Conservation (phyloP, 2,329 filamentous ascomycete genomes). For the Fusarium sp. region DNA sequence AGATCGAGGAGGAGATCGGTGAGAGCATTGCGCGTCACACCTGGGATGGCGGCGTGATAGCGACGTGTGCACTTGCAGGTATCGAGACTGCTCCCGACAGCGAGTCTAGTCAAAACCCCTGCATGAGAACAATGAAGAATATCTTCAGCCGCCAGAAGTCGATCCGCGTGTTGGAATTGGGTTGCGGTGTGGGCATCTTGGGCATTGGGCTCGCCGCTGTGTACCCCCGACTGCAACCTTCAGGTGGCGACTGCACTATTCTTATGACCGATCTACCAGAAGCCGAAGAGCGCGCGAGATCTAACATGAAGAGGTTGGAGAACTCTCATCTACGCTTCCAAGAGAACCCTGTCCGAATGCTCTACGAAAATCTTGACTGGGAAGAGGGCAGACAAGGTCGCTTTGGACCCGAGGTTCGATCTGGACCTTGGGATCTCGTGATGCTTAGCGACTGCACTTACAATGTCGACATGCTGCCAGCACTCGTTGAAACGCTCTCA, state of each 20-base stretch:
- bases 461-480: constrained; percentile 64
- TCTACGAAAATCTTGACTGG: constrained; percentile 68
- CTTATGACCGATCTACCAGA: constrained; percentile 66
- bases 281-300: constrained; percentile 58
- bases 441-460: constrained; percentile 70
- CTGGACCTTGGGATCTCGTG: constrained; percentile 60
- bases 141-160: constrained; percentile 41
- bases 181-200: constrained; percentile 65
- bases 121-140: constrained; percentile 45
- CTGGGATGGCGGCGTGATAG: constrained; percentile 66
- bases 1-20: constrained; percentile 65
- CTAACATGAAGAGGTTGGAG: constrained; percentile 56
- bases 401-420: constrained; percentile 54
- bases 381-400: constrained; percentile 57
- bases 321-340: constrained; percentile 23
- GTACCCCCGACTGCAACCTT: constrained; percentile 37
- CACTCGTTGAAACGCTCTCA: constrained; percentile 62
- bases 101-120: constrained; percentile 39
- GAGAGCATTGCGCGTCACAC: constrained; percentile 69
- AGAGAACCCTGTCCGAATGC: constrained; percentile 42
- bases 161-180: constrained; percentile 62
- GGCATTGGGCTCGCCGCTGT: constrained; percentile 59
- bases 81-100: constrained; percentile 41
- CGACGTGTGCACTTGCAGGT: constrained; percentile 48
- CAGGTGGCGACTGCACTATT: constrained; percentile 45